Base-by-base conservation (phyloP, 78 protist genomes). In the Paratrimastix pyriformis region DNA sequence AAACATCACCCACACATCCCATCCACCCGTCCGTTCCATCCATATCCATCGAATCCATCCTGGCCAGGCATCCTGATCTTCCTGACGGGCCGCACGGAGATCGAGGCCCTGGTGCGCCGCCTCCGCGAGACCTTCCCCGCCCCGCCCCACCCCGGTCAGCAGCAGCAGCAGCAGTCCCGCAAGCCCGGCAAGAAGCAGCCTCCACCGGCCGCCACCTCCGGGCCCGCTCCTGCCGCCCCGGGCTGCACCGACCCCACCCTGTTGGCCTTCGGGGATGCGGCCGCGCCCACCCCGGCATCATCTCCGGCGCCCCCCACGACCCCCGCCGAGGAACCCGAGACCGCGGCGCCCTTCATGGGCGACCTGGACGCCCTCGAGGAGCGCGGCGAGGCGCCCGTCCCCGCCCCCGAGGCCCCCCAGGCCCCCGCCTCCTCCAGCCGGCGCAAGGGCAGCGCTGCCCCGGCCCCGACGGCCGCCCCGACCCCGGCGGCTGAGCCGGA, bases 51-150 rank as follows among this genome's bases (percentile, higher is more conserved):
- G 89, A 43, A 88, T 96, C 55, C 98, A 92, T 69, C 64, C 39
- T 15, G 6, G 68, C 1, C 81, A 95, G 24, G 79, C 69, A 79
- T 97, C 8, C 90, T 97, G 11, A 84, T 96, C 9, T 96, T 97
- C 62, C 73, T 96, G 40, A 89, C 98, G 1, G 98, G 99, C 18
- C 86, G 83, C 57, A 65, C 54, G 52, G 98, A 94, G 68, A 82
- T 97, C 69, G 86, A 83, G 26, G 24, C 30, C 8, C 42, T 88
- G 24, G 45, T 80, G 57, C 46, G 62, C 9, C 35, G 65, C 45
- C 80, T 93, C 37, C 58, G 84, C 32, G 57, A 86, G 37, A 3
- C 59, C 11, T 87, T 40, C 29, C 6, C 6, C 37, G 46, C 46
- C 32, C 43, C n/a, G 43, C 43, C 6, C 6, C 4, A 15, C 39